Evolutionary conservation across 2,329 filamentous ascomycete genomes (phyloP).

Genomic region (Lomentospora prolificans): DNA sequence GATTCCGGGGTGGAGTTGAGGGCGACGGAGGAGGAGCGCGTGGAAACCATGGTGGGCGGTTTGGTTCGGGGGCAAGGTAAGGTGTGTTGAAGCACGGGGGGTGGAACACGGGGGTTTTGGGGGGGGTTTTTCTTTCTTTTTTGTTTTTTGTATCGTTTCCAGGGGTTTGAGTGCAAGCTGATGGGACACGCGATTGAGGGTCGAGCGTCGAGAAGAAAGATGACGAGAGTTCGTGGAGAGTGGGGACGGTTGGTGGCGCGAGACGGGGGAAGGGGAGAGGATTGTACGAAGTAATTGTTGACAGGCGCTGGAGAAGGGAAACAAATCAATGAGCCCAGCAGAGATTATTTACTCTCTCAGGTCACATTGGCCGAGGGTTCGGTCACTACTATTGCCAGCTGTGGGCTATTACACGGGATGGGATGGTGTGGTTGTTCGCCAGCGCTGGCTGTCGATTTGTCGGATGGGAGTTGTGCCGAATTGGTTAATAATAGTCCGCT

Average conservation of each 20-base stretch:
- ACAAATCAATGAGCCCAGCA: background rate
- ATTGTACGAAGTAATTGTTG: background rate
- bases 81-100: background rate
- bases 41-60: background rate
- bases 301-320: background rate
- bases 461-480: slow-evolving; percentile 1
- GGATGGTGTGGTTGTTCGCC: background rate
- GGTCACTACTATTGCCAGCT: background rate
- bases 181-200: too few species aligned
- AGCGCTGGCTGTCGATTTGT: background rate
- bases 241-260: too few species aligned
- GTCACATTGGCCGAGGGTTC: background rate
- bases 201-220: too few species aligned
- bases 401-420: background rate
- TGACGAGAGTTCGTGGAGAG: too few species aligned
- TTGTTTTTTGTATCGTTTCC: too few species aligned
- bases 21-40: background rate
- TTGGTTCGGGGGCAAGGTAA: background rate
- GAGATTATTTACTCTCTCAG: background rate
- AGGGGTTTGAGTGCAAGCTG: too few species aligned
- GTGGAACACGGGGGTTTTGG: background rate
- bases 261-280: background rate
- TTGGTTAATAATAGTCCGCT: background rate
- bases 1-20: slow-evolving; percentile 4
- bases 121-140: background rate